A percentile compares a stretch with the other conserved stretches of the same genome.
Evolutionary conservation across 176 grass and related monocot species (phyloP).

Genomic region (Musa beccarii): DNA sequence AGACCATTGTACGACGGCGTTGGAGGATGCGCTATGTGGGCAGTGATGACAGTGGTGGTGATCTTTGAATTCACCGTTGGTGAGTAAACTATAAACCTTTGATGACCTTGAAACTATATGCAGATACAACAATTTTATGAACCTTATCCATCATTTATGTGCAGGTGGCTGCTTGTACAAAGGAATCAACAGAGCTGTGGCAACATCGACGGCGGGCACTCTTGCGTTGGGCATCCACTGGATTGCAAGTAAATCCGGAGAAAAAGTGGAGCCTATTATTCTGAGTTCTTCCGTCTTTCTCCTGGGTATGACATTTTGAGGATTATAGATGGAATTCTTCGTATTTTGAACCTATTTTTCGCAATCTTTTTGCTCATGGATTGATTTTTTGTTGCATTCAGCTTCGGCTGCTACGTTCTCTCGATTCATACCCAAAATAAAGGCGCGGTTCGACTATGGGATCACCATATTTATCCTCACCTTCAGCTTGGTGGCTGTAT

Average conservation of each 20-base stretch:
- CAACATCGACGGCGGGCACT: not conserved
- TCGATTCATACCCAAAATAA: conserved; percentile 1
- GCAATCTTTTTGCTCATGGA: too few relatives aligned
- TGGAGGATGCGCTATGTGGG: conserved; percentile 51
- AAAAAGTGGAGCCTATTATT: not conserved
- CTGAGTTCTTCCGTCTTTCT: not conserved
- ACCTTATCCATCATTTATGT: too few relatives aligned
- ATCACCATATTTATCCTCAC: conserved; percentile 17
- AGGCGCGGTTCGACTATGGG: conserved; percentile 6
- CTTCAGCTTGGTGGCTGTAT: conserved; percentile 12
- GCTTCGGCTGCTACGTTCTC: not conserved
- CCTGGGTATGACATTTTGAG: not conserved
- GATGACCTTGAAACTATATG: too few relatives aligned
- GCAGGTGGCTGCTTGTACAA: conserved; percentile 13
- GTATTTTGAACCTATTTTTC: too few relatives aligned
- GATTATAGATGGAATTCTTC: too few relatives aligned
- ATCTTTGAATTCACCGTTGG: not conserved
- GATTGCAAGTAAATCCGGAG: conserved; percentile 11
- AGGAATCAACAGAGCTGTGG: conserved; percentile 3
- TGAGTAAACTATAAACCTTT: not conserved
- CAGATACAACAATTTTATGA: too few relatives aligned
- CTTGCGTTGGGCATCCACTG: conserved; percentile 5
- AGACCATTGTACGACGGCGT: conserved; percentile 50
- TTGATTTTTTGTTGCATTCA: not conserved
- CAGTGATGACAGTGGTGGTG: conserved; percentile 46